Conservation (phyloP, 2,329 filamentous ascomycete species). For the Venturia nashicola region DNA sequence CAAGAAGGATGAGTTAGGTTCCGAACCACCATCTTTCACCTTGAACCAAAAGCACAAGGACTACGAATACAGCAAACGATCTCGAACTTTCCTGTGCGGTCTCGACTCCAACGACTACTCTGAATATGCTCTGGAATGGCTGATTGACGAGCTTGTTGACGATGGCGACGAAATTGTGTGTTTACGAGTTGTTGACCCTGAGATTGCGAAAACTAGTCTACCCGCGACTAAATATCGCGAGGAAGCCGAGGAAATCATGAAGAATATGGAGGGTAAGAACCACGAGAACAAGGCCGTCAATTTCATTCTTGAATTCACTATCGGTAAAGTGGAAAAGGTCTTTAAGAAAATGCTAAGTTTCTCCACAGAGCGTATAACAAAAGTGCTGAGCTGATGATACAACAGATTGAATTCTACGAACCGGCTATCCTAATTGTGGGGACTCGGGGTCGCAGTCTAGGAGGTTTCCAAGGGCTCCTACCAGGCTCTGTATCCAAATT, state of each 20-base stretch:
- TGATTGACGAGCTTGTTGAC: constrained; percentile 82
- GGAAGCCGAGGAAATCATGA: constrained; percentile 63
- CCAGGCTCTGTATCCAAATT: constrained; percentile 90
- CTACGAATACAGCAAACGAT: constrained; percentile 68
- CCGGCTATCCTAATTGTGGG: constrained; percentile 86
- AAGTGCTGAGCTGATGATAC: background rate
- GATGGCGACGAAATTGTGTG: constrained; percentile 91
- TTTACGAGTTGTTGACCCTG: constrained; percentile 75
- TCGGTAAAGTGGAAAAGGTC: constrained; percentile 80
- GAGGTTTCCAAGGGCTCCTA: constrained; percentile 74
- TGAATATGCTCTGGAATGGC: constrained; percentile 83
- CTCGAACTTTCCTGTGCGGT: constrained; percentile 80
- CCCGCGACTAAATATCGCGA: constrained; percentile 61
- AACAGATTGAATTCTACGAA: constrained; percentile 79
- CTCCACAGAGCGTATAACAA: background rate
- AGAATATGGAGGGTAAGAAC: constrained; percentile 69
- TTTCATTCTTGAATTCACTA: constrained; percentile 72
- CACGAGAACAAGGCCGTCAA: constrained; percentile 72
- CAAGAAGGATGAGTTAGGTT: constrained; percentile 45
- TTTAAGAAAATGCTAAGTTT: constrained; percentile 72
- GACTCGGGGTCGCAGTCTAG: constrained; percentile 71
- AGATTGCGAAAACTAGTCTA: constrained; percentile 53
- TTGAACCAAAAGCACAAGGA: constrained; percentile 77
- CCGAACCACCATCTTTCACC: constrained; percentile 53
- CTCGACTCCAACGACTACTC: constrained; percentile 87